Evolutionary conservation across 257 asterid genomes (phyloP), one percentile per base, ranked within the genome.

Genomic region (Osmanthus fragrans): DNA sequence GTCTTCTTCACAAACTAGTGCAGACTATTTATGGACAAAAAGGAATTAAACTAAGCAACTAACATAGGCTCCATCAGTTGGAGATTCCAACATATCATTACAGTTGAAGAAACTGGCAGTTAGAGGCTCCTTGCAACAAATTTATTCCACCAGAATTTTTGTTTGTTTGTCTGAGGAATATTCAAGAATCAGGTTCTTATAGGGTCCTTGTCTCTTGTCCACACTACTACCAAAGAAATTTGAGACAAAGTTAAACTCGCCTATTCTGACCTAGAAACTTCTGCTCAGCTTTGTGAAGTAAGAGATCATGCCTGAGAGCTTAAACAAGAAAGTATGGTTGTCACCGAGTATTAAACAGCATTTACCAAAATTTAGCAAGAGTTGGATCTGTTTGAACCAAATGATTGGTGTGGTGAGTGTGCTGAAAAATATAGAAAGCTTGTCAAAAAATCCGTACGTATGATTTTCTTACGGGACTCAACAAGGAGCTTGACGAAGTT

Each of bases 361-460:
- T 37, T 65, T 65, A 27, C 37, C 37, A 65, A 65, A 30, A 4
- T 65, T 3, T 65, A 37, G 71, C 71, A 65, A 30, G 36, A 65
- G 33, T 37, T 65, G 33, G 71, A 65, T 23, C 71, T 65, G 23
- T 65, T 7, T 27, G 71, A 65, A 30, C 36, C 71, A 5, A 65
- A 27, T 65, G 37, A 65, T 65, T 65, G 71, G 34, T 25, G 71
- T 65, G 33, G 71, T 29, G 71, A 65, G 16, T 65, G 71, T 27
- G 23, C 7, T 6, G 36, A 29, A 65, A 65, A 65, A 65, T 65
- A 65, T 56, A 15, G 13, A 15, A 56, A 56, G 3, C 65, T 56
- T 13, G 65, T 56, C 3, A 25, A 56, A 25, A 65, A 65, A 65
- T 37, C 0, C 37, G 71, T 23, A 27, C 37, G 18, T 3, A 65